Evolutionary conservation across 2,329 filamentous ascomycete genomes (phyloP), one percentile per base, ranked within the genome.

Genomic region (Leptographium flavum): DNA sequence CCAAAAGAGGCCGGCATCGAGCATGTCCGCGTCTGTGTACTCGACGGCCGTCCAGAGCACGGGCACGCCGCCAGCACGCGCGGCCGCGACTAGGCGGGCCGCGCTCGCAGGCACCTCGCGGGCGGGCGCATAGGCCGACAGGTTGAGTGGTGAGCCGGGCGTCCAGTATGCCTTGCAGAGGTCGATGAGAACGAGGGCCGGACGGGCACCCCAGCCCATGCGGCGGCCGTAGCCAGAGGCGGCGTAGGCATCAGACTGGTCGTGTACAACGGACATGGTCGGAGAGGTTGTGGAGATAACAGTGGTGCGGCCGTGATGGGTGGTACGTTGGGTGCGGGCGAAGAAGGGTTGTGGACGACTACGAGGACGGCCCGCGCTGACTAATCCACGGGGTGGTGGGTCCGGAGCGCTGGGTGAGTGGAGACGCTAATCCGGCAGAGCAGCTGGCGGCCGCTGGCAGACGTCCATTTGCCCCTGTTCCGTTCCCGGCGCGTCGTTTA

Each of bases 101-200:
- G 68, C 68, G 5, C 57, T 58, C 7, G 56, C 59, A 2, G 65
- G 64, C 23, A 58, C 59, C 10, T 53, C 51, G 14, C 54, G 56
- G 27, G 60, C 59, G 13, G 58, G 56, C 13, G 61, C 55, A 50
- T 68, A 60, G 4, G 55, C 54, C n/a, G 55, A 57, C 23, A 61
- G 59, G 45, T 64, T 60, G 15, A 70, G 57, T 4, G 65, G 65
- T 36, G 65, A 69, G 5, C 59, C 61, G 19, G 59, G 53, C 5
- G 58, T 61, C 63, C 64, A 70, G 54, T 70, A 69, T 10, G 65
- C 66, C 40, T 61, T 65, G 55, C 66, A 70, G 35, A 69, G 64
- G 52, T 70, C 67, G 54, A 70, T 62, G 21, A 70, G 53, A 41
- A 71, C 53, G 5, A 70, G 57, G 14, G 63, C 67, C 5, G 66